Evolutionary conservation across 331 rosid species (phyloP), one percentile per base, ranked within the genome.

Genomic region (Malus hybrid): DNA sequence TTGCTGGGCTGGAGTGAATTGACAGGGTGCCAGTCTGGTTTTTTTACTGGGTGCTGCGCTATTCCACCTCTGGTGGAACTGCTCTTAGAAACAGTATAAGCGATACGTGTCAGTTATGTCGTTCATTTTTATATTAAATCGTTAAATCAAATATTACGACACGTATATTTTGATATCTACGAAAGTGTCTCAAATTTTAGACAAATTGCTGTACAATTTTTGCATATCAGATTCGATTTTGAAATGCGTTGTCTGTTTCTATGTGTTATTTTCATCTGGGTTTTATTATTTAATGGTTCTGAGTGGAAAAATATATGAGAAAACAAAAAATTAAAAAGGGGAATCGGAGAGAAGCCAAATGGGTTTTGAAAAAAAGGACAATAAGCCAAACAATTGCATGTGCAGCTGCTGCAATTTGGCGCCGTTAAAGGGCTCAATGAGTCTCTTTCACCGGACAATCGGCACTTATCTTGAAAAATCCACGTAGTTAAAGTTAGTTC

Each of bases 351-450:
- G 82, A 84, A 79, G 80, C 83, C 81, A 89, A 83, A 2, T 69
- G 82, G 84, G 82, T 62, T 87, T 85, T 67, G 78, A 79, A 73
- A 22, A 22, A 24, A 15, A 52, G 64, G 42, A 63, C 66, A 30
- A 79, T 68, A 82, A 69, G 9, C 84, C 87, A 91, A 69, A 64
- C 10, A 2, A 2, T 3, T 80, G 91, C 97, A 91, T 88, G 97
- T 89, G 94, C 91, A 44, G 29, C 79, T 84, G 20, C 79, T 88
- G 85, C 87, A 71, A 78, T 67, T 70, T 82, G 15, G 63, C 84
- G 82, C 88, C 81, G 84, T 62, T 74, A 48, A 82, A 63, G 42
- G 39, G 6, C 63, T 77, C 66, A 52, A 70, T 29, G 63, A 36
- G 75, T 90, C 87, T 28, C 80, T 86, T 75, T 90, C 88, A 72